Evolutionary conservation across 345 rosid species (phyloP).

Genomic region (Eucalyptus pauciflora): DNA sequence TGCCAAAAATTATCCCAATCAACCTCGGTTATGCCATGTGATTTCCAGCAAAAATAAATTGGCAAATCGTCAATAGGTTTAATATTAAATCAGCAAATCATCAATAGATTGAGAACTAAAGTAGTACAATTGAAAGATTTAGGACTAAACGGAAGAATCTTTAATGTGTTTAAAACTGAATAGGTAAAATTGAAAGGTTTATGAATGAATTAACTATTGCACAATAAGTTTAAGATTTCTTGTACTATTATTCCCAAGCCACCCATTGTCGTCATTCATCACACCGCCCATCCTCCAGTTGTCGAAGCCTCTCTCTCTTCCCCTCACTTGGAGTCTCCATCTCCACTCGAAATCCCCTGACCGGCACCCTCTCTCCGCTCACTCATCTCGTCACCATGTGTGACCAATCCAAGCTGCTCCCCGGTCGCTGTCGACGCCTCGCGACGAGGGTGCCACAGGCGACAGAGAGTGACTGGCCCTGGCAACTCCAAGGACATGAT

Average conservation of each 20-base stretch:
- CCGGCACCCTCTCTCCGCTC: not conserved
- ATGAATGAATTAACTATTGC: not conserved
- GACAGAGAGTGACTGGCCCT: not conserved
- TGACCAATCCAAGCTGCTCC: not conserved
- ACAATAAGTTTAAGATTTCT: not conserved
- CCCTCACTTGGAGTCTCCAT: not conserved
- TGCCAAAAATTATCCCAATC: fast-evolving
- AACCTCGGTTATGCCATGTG: not conserved
- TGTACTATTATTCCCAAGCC: not conserved
- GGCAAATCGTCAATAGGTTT: too few species aligned
- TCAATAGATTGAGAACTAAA: not conserved
- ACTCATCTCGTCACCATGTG: not conserved
- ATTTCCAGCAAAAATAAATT: not conserved
- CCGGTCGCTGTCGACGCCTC: not conserved
- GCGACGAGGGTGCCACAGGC: not conserved
- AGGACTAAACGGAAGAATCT: fast-evolving
- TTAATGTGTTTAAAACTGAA: too few species aligned
- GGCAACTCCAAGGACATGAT: not conserved
- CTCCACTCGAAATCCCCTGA: not conserved
- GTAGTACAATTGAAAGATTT: not conserved
- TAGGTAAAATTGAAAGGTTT: too few species aligned
- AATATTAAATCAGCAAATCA: not conserved
- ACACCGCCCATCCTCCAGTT: not conserved
- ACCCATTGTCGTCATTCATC: not conserved
- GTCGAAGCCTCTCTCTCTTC: not conserved